Evolutionary conservation across 2,329 filamentous ascomycete genomes (phyloP).

Genomic region (Sporothrix dimorphospora): DNA sequence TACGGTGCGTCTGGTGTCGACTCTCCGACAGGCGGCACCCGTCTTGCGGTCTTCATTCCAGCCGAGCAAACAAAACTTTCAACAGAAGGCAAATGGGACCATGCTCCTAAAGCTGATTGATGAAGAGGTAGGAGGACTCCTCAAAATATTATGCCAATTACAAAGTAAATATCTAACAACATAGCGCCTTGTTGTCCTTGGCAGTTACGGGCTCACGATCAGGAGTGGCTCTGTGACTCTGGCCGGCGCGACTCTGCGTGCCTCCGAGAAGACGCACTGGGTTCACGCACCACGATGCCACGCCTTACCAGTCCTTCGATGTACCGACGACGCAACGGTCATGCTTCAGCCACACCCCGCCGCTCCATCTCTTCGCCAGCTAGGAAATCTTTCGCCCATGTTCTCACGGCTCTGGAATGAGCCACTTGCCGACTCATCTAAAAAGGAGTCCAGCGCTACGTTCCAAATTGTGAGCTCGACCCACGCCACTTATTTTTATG

Average conservation of each 20-base stretch:
- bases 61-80: slow-evolving; percentile 50
- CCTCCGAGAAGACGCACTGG: slow-evolving; percentile 49
- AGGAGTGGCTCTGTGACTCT: slow-evolving; percentile 65
- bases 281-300: slow-evolving; percentile 70
- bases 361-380: slow-evolving; percentile 51
- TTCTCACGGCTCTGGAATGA: slow-evolving; percentile 70
- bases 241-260: slow-evolving; percentile 63
- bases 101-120: slow-evolving; percentile 50
- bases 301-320: slow-evolving; percentile 68
- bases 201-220: slow-evolving; percentile 68
- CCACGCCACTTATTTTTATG: not conserved
- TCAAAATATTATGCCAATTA: not conserved
- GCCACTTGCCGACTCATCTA: slow-evolving; percentile 55
- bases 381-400: slow-evolving; percentile 66
- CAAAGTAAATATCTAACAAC: not conserved
- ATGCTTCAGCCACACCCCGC: slow-evolving; percentile 60
- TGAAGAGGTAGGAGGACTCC: slow-evolving; percentile 50
- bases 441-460: slow-evolving; percentile 42
- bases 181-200: slow-evolving; percentile 65
- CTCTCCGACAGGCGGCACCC: slow-evolving; percentile 21
- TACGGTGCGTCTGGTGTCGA: not conserved
- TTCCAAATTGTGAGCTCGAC: slow-evolving; percentile 27
- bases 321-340: slow-evolving; percentile 52
- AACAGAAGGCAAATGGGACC: slow-evolving; percentile 45
- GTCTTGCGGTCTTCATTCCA: slow-evolving; percentile 52